Percentiles rank a stretch among this genome's conserved stretches.
Conservation (phyloP, 2,329 filamentous ascomycete species). For the Neonectria faginata region DNA sequence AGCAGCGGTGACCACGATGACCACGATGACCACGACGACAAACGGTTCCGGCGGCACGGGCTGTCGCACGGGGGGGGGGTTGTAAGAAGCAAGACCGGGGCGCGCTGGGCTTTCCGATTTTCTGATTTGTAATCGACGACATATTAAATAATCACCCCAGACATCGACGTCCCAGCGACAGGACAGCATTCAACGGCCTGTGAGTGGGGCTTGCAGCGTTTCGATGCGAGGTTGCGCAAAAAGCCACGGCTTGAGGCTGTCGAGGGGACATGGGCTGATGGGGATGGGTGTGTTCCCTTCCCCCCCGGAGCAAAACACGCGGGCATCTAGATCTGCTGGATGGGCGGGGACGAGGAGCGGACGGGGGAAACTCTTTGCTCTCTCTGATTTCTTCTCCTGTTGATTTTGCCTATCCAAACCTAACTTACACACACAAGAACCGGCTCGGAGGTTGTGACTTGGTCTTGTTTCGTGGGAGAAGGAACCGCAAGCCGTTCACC, state of each 20-base stretch:
- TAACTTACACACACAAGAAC: too few species aligned
- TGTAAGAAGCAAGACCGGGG: background rate
- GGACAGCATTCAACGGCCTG: constrained; percentile 24
- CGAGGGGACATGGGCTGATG: constrained; percentile 1
- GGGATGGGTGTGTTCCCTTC: too few species aligned
- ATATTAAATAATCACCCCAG: constrained; percentile 43
- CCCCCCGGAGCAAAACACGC: too few species aligned
- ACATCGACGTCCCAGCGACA: constrained; percentile 14
- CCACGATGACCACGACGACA: background rate
- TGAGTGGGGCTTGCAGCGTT: constrained; percentile 16
- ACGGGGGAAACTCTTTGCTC: background rate
- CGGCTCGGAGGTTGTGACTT: constrained; percentile 8
- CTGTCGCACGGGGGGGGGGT: background rate
- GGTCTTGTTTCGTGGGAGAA: constrained; percentile 14
- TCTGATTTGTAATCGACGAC: constrained; percentile 48
- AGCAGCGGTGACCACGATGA: background rate
- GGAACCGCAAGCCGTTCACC: constrained; percentile 2
- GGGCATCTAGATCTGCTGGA: too few species aligned
- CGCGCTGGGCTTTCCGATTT: constrained; percentile 31
- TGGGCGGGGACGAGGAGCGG: background rate
- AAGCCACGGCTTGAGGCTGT: constrained; percentile 22
- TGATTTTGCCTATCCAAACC: background rate
- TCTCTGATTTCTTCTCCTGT: background rate
- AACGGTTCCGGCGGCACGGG: background rate
- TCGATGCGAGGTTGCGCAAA: constrained; percentile 5